Evolutionary conservation across 352 stramenopile genomes (phyloP).

Genomic region (Phytopythium delawarense): DNA sequence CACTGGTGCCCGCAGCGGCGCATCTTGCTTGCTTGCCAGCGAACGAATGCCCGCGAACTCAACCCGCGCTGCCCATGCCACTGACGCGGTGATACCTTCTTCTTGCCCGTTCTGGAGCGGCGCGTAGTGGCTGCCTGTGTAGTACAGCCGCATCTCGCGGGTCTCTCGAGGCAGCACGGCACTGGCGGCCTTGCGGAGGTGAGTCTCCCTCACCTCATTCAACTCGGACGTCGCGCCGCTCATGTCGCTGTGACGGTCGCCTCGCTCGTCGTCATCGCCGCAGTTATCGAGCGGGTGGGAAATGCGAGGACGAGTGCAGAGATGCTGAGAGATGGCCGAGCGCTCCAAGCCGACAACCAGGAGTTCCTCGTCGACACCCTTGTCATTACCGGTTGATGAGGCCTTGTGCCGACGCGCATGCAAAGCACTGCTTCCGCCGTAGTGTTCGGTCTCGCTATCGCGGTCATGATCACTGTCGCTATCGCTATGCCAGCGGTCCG

Average conservation of each 20-base stretch:
- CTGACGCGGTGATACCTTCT: conserved; percentile 1
- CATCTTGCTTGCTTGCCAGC: conserved; percentile 3
- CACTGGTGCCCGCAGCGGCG: background rate
- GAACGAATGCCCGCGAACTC: conserved; percentile 52
- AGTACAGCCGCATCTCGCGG: conserved; percentile 33
- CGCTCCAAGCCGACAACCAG: conserved; percentile 2
- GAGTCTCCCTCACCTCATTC: conserved; percentile 25
- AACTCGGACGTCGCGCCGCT: conserved; percentile 32
- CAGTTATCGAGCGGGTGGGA: conserved; percentile 24
- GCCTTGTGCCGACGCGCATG: background rate
- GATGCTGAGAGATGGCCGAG: background rate
- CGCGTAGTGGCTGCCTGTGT: conserved; percentile 35
- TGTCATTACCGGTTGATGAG: conserved; percentile 1
- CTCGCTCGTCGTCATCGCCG: conserved; percentile 18
- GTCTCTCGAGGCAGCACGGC: conserved; percentile 47
- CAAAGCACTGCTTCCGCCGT: background rate
- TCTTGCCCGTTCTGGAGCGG: conserved; percentile 22
- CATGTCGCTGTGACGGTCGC: conserved; percentile 20
- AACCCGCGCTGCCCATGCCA: conserved; percentile 46
- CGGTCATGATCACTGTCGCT: background rate
- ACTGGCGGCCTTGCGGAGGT: conserved; percentile 54
- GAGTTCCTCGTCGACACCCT: conserved; percentile 12
- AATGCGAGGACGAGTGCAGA: background rate
- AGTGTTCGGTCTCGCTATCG: conserved; percentile 7
- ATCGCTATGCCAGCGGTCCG: conserved; percentile 2